phyloP scores from a whole-genome alignment of 257 asterid genomes.

The Sherardia arvensis region DNA sequence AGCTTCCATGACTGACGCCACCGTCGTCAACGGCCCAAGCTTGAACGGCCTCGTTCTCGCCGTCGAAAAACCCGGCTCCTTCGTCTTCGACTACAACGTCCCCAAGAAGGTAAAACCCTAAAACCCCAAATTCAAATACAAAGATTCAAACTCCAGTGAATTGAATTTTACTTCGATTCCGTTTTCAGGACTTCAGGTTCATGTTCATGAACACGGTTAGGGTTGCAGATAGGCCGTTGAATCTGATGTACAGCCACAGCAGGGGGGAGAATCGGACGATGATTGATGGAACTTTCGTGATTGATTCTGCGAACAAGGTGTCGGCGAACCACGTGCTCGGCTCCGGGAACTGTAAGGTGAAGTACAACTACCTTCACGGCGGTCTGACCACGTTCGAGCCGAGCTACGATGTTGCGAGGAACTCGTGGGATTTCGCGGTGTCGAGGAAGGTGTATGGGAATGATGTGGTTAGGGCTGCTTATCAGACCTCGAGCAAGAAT shows the following conservation, averaged over 20 bases:
- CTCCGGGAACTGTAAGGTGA: constrained; percentile 53
- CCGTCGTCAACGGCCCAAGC: constrained; percentile 75
- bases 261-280: constrained; percentile 56
- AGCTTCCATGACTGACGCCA: constrained; percentile 86
- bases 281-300: constrained; percentile 62
- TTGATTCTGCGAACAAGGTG: constrained; percentile 81
- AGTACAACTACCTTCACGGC: constrained; percentile 70
- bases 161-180: neutral
- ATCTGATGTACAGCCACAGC: constrained; percentile 65
- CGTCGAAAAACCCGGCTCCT: constrained; percentile 81
- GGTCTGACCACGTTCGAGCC: constrained; percentile 78
- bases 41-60: constrained; percentile 70
- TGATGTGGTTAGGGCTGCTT: constrained; percentile 67
- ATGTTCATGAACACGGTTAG: constrained; percentile 68
- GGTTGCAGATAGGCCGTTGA: constrained; percentile 72
- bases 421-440: constrained; percentile 77
- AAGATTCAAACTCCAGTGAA: neutral
- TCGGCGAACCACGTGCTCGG: constrained; percentile 80
- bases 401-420: constrained; percentile 63
- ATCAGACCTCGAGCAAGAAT: constrained; percentile 66
- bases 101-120: constrained; percentile 56
- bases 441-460: constrained; percentile 57
- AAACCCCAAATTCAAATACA: neutral
- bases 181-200: constrained; percentile 74
- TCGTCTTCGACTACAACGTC: constrained; percentile 77